phyloP scores from a whole-genome alignment of 2,329 filamentous ascomycete genomes.

The Hymenotorrendiella dingleyae region DNA sequence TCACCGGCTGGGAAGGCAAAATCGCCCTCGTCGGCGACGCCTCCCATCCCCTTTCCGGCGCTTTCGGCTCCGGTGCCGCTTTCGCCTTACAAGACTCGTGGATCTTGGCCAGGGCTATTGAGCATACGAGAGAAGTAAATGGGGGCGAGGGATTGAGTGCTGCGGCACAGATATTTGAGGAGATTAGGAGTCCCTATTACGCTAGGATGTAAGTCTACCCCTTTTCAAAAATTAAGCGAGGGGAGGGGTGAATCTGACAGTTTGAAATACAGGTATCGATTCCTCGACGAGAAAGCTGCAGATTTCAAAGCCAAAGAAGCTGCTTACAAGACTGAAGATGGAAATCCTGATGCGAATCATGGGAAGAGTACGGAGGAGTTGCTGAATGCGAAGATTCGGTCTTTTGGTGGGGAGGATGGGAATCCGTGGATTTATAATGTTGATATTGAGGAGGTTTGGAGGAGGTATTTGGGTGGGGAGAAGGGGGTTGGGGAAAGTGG shows the following conservation, averaged over 20 bases:
- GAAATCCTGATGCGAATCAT: conserved; percentile 25
- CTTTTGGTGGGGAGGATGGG: conserved; percentile 29
- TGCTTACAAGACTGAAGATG: too few relatives aligned
- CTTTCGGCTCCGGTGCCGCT: conserved; percentile 39
- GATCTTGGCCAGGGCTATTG: conserved; percentile 36
- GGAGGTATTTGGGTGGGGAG: conserved; percentile 6
- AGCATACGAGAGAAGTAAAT: conserved; percentile 14
- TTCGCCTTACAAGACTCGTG: conserved; percentile 42
- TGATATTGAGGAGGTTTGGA: conserved; percentile 35
- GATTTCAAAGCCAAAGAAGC: conserved; percentile 15
- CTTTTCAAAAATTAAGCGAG: neutral
- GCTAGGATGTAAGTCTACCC: conserved; percentile 31
- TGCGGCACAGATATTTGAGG: conserved; percentile 35
- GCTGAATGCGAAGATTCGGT: too few relatives aligned
- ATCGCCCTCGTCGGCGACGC: conserved; percentile 49
- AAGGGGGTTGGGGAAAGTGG: too few relatives aligned
- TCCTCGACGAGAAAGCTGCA: conserved; percentile 15
- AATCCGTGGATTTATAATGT: conserved; percentile 38
- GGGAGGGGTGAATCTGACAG: neutral
- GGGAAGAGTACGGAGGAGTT: conserved; percentile 28
- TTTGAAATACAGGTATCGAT: conserved; percentile 28
- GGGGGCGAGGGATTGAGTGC: neutral
- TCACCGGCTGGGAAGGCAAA: conserved; percentile 36
- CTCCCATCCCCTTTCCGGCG: conserved; percentile 46
- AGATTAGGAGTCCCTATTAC: conserved; percentile 37